Evolutionary conservation across 73 alveolate species (phyloP).

Genomic region (Paramecium caudatum): DNA sequence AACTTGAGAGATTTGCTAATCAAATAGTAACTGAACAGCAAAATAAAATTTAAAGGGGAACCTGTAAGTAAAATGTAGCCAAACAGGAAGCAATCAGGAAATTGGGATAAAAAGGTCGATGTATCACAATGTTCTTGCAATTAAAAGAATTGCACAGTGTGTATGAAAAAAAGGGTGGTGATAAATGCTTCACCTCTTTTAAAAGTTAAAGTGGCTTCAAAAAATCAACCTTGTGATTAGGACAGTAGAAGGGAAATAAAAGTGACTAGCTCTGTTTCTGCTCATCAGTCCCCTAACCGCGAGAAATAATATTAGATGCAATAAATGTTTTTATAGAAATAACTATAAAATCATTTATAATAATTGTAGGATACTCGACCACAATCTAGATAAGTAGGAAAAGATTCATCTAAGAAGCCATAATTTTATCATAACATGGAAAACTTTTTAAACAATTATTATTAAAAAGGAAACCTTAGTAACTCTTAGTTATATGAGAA

Average conservation of each 20-base stretch:
- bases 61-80: conserved; percentile 11
- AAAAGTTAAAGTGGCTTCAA: conserved; percentile 36
- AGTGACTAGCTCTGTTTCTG: conserved; percentile 61
- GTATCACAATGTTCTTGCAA: conserved; percentile 61
- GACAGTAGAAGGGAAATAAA: conserved; percentile 69
- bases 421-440: conserved; percentile 63
- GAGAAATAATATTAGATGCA: conserved; percentile 66
- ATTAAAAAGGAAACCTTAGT: conserved; percentile 39
- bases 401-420: conserved; percentile 43
- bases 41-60: conserved; percentile 61
- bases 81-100: conserved; percentile 52
- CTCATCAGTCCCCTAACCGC: conserved; percentile 60
- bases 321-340: conserved; percentile 50
- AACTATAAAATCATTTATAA: conserved; percentile 27
- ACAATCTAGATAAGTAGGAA: neutral
- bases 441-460: conserved; percentile 51
- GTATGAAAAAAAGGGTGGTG: conserved; percentile 34
- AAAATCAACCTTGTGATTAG: conserved; percentile 4
- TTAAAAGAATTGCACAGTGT: conserved; percentile 54
- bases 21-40: conserved; percentile 39
- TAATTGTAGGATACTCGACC: conserved; percentile 48
- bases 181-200: conserved; percentile 61
- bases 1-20: conserved; percentile 57
- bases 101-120: conserved; percentile 69
- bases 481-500: conserved; percentile 63